A percentile compares a stretch with the other conserved stretches of the same genome.
Evolutionary conservation across 108 stramenopile species (phyloP).

Genomic region (Skeletonema marinoi): DNA sequence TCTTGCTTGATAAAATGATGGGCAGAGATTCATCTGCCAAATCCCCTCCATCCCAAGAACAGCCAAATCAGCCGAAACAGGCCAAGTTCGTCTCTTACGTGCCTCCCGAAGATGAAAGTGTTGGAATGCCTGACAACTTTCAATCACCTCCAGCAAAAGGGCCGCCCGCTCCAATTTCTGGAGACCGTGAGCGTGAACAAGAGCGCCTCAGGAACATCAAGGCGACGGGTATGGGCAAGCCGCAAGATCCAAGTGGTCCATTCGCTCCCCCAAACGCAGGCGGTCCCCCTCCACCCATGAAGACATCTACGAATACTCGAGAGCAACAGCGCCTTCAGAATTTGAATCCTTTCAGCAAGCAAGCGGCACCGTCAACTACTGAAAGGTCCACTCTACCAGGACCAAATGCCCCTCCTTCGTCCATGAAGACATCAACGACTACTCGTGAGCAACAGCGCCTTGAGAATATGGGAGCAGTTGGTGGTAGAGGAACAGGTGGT

Average conservation of each 20-base stretch:
- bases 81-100: slow-evolving; percentile 25
- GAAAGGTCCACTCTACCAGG: slow-evolving; percentile 16
- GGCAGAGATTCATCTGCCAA: slow-evolving; percentile 10
- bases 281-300: slow-evolving; percentile 12
- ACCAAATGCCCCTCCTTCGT: background rate
- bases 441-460: slow-evolving; percentile 44
- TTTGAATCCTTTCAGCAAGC: slow-evolving; percentile 2
- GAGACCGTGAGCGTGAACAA: slow-evolving; percentile 24
- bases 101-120: slow-evolving; percentile 14
- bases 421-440: slow-evolving; percentile 26
- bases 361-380: slow-evolving; percentile 1
- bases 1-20: slow-evolving; percentile 19
- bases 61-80: background rate
- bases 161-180: slow-evolving; percentile 12
- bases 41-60: background rate
- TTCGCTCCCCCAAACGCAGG: background rate
- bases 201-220: slow-evolving; percentile 23
- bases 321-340: slow-evolving; percentile 21
- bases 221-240: slow-evolving; percentile 1
- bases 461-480: slow-evolving; percentile 20
- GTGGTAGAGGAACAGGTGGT: background rate
- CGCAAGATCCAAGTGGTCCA: background rate
- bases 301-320: slow-evolving; percentile 20
- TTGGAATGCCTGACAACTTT: background rate
- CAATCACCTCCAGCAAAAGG: slow-evolving; percentile 1